Conservation (phyloP, 116 monocot genomes). For the Dioscorea cayenensis region DNA sequence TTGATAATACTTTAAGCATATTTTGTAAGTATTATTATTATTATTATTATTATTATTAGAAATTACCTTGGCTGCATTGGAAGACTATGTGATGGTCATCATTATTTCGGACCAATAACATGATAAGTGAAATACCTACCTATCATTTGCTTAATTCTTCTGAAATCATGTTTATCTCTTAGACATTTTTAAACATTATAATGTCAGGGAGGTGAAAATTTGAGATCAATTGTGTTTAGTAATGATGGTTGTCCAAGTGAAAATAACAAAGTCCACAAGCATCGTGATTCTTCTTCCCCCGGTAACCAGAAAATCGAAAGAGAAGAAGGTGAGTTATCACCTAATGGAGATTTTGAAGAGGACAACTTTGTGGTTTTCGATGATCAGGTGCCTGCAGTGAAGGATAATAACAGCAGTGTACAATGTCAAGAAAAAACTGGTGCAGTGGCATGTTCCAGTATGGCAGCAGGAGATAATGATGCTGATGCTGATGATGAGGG, state of each 20-base stretch:
- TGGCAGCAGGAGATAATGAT: constrained; percentile 61
- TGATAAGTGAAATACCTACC: neutral
- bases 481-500: constrained; percentile 91
- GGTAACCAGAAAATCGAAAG: constrained; percentile 47
- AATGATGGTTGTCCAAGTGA: constrained; percentile 33
- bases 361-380: constrained; percentile 63
- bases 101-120: neutral
- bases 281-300: constrained; percentile 12
- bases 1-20: too few relatives aligned
- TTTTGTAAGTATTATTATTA: too few relatives aligned
- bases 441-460: constrained; percentile 28
- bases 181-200: neutral
- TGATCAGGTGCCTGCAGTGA: constrained; percentile 18
- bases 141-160: neutral
- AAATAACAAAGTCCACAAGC: constrained; percentile 17
- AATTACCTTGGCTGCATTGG: too few relatives aligned
- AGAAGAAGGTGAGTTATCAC: constrained; percentile 81
- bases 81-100: too few relatives aligned
- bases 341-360: constrained; percentile 80
- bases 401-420: constrained; percentile 25
- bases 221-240: constrained; percentile 9
- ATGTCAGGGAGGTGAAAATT: constrained; percentile 22
- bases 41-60: too few relatives aligned
- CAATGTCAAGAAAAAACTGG: constrained; percentile 25
- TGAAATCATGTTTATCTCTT: neutral